Evolutionary conservation across 768 basidiomycete genomes (phyloP), one percentile per base, ranked within the genome.

Genomic region (Rubroboletus pulcherrimus): DNA sequence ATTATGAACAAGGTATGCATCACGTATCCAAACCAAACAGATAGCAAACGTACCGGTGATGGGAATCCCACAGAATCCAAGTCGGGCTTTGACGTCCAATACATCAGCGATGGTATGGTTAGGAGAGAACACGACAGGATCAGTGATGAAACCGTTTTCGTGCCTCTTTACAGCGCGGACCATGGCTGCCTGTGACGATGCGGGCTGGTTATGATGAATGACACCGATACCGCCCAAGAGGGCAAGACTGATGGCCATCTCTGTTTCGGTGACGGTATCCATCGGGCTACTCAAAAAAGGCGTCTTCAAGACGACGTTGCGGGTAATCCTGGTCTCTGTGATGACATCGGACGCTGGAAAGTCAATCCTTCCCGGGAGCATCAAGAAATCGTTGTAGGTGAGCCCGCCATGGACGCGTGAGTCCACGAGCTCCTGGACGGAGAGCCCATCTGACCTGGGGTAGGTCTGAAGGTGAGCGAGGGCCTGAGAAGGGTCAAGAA

Each of bases 251-350:
- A 96, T 93, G 31, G 92, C 93, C 91, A 95, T 96, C 56, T 91
- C 85, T 51, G 81, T 84, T 74, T 98, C 97, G 1, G 97, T 98
- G 63, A 98, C 97, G 43, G 97, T 99, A 77, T 99, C 97, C 97
- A 99, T 99, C 15, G 97, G 96, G 49, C 92, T 95, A 71, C 93
- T 96, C 78, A 98, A 78, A 75, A 99, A 96, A 0, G 96, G 97
- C 0, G 94, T 95, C 76, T 93, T 98, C 64, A 99, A 80, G 41
- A 78, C 75, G 64, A 98, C 91, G 63, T 97, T 97, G 53, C 89
- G 86, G 24, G 96, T 97, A 55, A 99, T 85, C 52, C 80, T 83
- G 65, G 84, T 89, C 76, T 98, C 93, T 3, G 91, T 85, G 63
- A 81, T 67, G 69, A 94, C 95, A 42, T 83, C 83, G 15, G 81